Evolutionary conservation across 1,284 basidiomycete species (phyloP), one percentile per base, ranked within the genome.

Genomic region (Cutaneotrichosporon cavernicola): DNA sequence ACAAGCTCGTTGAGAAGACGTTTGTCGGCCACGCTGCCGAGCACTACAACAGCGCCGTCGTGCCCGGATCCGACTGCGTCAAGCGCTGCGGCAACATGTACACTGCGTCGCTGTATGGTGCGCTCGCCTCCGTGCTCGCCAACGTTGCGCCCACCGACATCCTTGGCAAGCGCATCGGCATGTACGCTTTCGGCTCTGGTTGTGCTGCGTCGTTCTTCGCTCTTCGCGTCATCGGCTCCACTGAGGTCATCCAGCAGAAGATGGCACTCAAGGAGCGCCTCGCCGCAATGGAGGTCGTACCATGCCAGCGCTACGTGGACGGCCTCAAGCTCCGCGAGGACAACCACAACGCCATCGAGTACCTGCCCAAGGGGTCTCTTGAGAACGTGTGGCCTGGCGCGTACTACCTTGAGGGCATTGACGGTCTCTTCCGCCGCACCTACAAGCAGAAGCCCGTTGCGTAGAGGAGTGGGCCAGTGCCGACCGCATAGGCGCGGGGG

Each of bases 81-180:
- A 87, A 87, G 78, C 88, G 91, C 61, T 88, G 94, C 75, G 96
- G 96, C 18, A 98, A 99, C 87, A 97, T 96, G 91, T 98, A 99
- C 86, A 95, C 96, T 26, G 96, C 90, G n/a, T 95, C 92, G 52
- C 85, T 99, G 32, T 98, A 96, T 79, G 93, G 92, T 63, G 94
- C 92, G 70, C 87, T 99, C 65, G 91, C 93, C 40, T 91, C 89
- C 16, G 83, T 96, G 40, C 76, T 97, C 56, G 86, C 90, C 60
- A 84, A 84, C 52, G 85, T 90, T 51, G 85, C 87, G 70, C 87
- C 90, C 9, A 81, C 40, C n/a, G 62, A 73, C 72, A 79, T 84
- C 72, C 60, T 61, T 50, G 89, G 87, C 81, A 95, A 93, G 85
- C 87, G 91, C 46, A 84, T 96, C 76, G 89, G 88, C 71, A 85